phyloP scores from a whole-genome alignment of 2,329 filamentous ascomycete species.

The Calonectria henricotiae region DNA sequence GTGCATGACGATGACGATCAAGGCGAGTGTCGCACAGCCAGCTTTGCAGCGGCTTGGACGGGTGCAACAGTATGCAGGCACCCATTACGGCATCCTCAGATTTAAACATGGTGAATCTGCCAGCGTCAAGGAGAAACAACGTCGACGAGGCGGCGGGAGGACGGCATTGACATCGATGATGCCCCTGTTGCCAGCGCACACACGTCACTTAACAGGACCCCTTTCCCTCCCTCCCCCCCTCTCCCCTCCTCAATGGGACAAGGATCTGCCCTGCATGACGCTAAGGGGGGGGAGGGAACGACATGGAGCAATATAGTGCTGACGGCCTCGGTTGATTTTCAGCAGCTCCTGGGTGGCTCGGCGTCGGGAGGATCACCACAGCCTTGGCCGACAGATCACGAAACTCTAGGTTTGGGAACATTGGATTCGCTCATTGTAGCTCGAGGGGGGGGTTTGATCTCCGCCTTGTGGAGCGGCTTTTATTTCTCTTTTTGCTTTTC shows the following conservation, averaged over 20 bases:
- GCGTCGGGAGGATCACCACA: constrained; percentile 16
- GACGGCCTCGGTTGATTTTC: constrained; percentile 24
- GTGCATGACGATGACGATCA: background rate
- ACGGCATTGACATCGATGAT: background rate
- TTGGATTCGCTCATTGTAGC: background rate
- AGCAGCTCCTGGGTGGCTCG: constrained; percentile 27
- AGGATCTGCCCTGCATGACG: constrained; percentile 18
- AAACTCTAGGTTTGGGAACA: background rate
- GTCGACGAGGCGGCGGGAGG: background rate
- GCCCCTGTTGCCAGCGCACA: constrained; percentile 13
- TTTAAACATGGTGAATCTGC: constrained; percentile 6
- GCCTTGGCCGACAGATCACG: background rate
- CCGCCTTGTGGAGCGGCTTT: background rate
- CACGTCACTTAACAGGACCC: background rate
- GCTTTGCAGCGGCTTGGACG: background rate
- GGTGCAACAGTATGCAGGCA: background rate
- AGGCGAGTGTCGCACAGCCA: background rate
- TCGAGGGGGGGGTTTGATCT: background rate
- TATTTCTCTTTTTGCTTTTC: background rate
- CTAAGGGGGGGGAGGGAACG: background rate
- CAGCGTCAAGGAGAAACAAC: constrained; percentile 17
- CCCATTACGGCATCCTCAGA: background rate
- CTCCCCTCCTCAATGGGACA: background rate
- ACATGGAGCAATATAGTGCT: constrained; percentile 27
- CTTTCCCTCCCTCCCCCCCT: background rate